Evolutionary conservation across 306 rosid species (phyloP).

Genomic region (Crotalaria pallida): DNA sequence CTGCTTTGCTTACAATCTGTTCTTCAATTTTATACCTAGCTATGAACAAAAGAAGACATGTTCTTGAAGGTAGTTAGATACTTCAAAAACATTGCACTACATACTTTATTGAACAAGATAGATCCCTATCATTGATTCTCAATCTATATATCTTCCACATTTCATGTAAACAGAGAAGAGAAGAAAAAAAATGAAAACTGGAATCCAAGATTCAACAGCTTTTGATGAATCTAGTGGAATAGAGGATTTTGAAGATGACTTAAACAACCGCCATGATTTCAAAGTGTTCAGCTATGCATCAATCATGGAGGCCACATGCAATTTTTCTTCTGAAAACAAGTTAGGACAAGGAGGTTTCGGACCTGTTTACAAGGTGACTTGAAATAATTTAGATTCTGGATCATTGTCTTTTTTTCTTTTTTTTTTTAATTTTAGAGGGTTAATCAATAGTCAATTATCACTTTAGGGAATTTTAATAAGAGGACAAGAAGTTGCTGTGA

Average conservation of each 20-base stretch:
- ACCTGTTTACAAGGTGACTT: slow-evolving; percentile 21
- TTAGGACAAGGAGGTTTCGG: slow-evolving; percentile 35
- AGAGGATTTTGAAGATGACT: no score
- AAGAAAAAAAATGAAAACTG: not conserved
- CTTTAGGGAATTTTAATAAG: not conserved
- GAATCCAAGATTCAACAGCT: not conserved
- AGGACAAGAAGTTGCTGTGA: slow-evolving; percentile 15
- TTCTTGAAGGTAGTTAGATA: not conserved
- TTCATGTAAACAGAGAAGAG: not conserved
- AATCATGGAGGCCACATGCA: slow-evolving; percentile 17
- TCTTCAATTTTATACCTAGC: not conserved
- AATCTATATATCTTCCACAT: not conserved
- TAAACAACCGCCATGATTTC: not conserved
- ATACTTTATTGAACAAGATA: not conserved
- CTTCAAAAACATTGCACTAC: not conserved
- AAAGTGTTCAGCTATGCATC: slow-evolving; percentile 6
- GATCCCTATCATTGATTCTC: not conserved
- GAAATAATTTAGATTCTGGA: no score
- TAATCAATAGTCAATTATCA: not conserved
- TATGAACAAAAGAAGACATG: not conserved
- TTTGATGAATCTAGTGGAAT: not conserved
- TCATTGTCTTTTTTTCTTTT: no score
- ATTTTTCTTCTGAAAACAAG: slow-evolving; percentile 14
- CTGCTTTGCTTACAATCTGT: not conserved
- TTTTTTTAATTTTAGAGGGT: not conserved